Base-by-base conservation (phyloP, 495 filamentous ascomycete species). In the Glutinoglossum americanum region DNA sequence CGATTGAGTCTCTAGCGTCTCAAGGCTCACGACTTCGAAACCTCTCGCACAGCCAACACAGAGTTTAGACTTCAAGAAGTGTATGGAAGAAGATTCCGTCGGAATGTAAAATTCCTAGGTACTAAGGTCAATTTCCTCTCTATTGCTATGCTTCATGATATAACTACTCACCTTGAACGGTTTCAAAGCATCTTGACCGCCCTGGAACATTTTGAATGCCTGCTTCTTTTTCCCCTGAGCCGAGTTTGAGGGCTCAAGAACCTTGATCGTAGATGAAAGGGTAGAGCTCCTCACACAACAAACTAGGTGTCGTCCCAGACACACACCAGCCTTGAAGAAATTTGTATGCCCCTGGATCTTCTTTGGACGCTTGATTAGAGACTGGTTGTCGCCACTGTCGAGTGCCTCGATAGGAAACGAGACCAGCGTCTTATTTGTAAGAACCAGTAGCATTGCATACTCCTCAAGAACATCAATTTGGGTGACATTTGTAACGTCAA, bases 291-390 rank as follows among this genome's bases (percentile, higher is more conserved):
- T 96, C 60, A 95, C 92, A 59, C 85, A 89, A 68, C 89, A 95
- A 21, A 99, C 90, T 39, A 97, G 74, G 66, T 97, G 93, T 53
- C 89, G 80, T 54, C 93, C 90, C 25, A 94, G 77, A 66, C 92
- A 96, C 62, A 96, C 89, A 26, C 93, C 93, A 49, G 87, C 82
- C 68, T 89, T 94, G 81, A 99, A 97, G 71, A 96, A 97, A 70
- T 90, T 95, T 67, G 89, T 90, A 70, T 94, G 87, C 60, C 84
- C 86, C 65, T 89, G 89, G 64, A 99, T 96, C 73, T 95, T 95
- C 74, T 90, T 93, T n/a, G 88, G 85, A 21, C 88, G 75, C 66
- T 94, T 95, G 17, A 82, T 74, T 51, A 88, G 71, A 47, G 81
- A 82, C 49, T 77, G 78, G 39, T 71, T 71, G 64, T 97, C 92